These are phyloP conservation scores for Guyanaporus albipodus DNA, from an alignment of 768 basidiomycete species.

Conservation along the genomic window DNA sequence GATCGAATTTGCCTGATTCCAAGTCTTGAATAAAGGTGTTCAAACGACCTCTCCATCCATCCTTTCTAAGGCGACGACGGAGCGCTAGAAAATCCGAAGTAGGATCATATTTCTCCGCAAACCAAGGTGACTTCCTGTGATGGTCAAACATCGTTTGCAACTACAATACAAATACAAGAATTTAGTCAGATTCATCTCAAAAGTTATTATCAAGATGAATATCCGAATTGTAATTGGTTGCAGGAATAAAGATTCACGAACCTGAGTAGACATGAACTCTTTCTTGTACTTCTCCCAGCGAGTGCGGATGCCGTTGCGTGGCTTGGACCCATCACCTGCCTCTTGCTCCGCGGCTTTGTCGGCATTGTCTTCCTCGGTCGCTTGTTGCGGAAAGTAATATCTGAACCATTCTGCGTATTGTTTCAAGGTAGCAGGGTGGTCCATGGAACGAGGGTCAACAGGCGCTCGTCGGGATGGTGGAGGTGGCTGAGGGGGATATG, in stretches of 20 bases:
- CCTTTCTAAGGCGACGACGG: slow-evolving; percentile 74
- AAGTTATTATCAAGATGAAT: slow-evolving; percentile 10
- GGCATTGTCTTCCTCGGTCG: slow-evolving; percentile 75
- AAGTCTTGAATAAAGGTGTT: slow-evolving; percentile 74
- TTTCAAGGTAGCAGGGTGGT: slow-evolving; percentile 77
- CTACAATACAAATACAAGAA: slow-evolving; percentile 50
- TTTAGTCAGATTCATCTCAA: slow-evolving; percentile 20
- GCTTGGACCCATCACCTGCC: slow-evolving; percentile 77
- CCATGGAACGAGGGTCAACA: slow-evolving; percentile 75
- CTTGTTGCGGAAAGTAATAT: slow-evolving; percentile 68
- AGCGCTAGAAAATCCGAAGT: slow-evolving; percentile 63
- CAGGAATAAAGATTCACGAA: slow-evolving; percentile 42
- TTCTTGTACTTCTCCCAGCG: slow-evolving; percentile 95
- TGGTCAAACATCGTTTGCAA: slow-evolving; percentile 94
- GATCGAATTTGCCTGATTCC: slow-evolving; percentile 83
- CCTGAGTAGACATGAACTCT: slow-evolving; percentile 83
- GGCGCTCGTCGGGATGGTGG: slow-evolving; percentile 59
- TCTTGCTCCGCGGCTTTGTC: slow-evolving; percentile 84
- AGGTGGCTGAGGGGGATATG: slow-evolving; percentile 39
- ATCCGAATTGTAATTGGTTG: slow-evolving; percentile 8
- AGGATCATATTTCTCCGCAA: slow-evolving; percentile 92
- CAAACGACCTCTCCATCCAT: slow-evolving; percentile 77
- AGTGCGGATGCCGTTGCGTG: slow-evolving; percentile 76
- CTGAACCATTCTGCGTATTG: slow-evolving; percentile 90
- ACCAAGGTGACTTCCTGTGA: slow-evolving; percentile 95